These are phyloP conservation scores for Scheffersomyces insectosa DNA, from an alignment of 1,139 yeast genomes.

Conservation along the genomic window DNA sequence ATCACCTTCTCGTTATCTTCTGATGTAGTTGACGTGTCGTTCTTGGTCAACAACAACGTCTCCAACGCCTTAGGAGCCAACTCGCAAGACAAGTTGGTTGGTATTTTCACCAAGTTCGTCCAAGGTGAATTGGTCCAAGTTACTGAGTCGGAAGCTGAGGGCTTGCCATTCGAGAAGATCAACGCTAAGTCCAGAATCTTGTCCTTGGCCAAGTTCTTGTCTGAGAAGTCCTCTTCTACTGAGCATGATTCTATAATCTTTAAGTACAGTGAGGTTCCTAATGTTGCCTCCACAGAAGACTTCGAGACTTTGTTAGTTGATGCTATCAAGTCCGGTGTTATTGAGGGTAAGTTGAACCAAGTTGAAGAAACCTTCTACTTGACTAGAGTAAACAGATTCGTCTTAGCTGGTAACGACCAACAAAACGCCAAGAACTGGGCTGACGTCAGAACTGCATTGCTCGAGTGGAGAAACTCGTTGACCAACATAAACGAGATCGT, in stretches of 20 bases:
- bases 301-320: conserved; percentile 46
- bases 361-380: conserved; percentile 44
- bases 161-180: conserved; percentile 25
- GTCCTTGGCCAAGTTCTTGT: conserved; percentile 43
- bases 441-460: conserved; percentile 35
- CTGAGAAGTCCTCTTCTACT: conserved; percentile 21
- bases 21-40: conserved; percentile 46
- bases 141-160: conserved; percentile 11
- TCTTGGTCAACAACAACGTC: conserved; percentile 44
- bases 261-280: conserved; percentile 42
- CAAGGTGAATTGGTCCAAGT: conserved; percentile 33
- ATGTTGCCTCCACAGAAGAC: conserved; percentile 31
- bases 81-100: conserved; percentile 21
- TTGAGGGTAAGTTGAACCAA: conserved; percentile 52
- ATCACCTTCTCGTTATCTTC: conserved; percentile 41
- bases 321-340: conserved; percentile 45
- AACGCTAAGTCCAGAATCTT: conserved; percentile 42
- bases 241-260: conserved; percentile 25
- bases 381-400: conserved; percentile 44
- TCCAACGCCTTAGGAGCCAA: conserved; percentile 27
- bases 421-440: conserved; percentile 39
- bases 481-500: conserved; percentile 46
- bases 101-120: conserved; percentile 34
- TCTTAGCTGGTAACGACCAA: conserved; percentile 38
- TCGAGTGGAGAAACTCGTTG: conserved; percentile 44